Percentiles rank a stretch among this genome's conserved stretches.
phyloP scores from a whole-genome alignment of 805 yeast genomes.

The Saturnispora zaruensis region DNA sequence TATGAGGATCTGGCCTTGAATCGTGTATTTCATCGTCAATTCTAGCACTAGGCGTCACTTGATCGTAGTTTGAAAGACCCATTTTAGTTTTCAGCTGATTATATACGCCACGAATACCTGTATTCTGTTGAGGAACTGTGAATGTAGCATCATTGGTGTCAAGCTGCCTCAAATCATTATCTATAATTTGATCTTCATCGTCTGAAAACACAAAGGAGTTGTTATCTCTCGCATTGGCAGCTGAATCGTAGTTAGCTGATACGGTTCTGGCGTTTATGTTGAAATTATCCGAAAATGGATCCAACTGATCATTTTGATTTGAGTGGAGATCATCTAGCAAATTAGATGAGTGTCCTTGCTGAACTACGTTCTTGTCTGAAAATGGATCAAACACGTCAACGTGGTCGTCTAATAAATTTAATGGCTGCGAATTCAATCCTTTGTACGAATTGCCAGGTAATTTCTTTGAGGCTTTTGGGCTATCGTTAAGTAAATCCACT shows the following conservation, averaged over 20 bases:
- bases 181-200: constrained; percentile 10
- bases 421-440: background rate
- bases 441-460: background rate
- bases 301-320: background rate
- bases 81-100: constrained; percentile 23
- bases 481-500: constrained; percentile 16
- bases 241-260: background rate
- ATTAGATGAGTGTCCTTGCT: background rate
- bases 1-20: constrained; percentile 13
- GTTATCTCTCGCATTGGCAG: background rate
- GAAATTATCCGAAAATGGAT: constrained; percentile 7
- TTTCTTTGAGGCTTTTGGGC: background rate
- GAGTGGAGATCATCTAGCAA: background rate
- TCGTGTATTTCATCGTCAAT: constrained; percentile 22
- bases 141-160: constrained; percentile 8
- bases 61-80: constrained; percentile 21
- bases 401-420: constrained; percentile 3
- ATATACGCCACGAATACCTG: constrained; percentile 25
- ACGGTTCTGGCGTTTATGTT: constrained; percentile 8
- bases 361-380: constrained; percentile 8
- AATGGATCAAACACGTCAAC: constrained; percentile 12
- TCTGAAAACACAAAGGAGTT: constrained; percentile 11
- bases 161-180: constrained; percentile 7
- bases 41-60: constrained; percentile 14
- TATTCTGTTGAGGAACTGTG: constrained; percentile 9